phyloP scores from a whole-genome alignment of 345 rosid species.

The Odontarrhena argentea region DNA sequence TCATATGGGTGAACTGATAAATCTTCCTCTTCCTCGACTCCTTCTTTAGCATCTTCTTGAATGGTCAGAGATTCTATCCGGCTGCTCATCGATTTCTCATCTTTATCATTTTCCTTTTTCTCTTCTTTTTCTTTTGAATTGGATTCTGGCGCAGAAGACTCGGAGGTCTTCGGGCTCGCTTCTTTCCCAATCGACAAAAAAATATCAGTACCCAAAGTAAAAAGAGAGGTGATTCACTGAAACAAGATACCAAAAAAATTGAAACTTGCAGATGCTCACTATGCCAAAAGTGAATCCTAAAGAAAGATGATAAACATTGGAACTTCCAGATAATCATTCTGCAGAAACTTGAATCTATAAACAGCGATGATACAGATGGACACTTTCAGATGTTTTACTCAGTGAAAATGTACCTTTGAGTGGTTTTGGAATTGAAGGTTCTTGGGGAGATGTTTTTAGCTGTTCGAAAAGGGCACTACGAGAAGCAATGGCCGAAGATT shows the following conservation, averaged over 20 bases:
- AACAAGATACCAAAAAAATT: neutral
- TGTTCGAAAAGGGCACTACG: conserved; percentile 70
- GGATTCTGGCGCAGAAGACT: conserved; percentile 50
- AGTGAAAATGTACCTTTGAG: conserved; percentile 57
- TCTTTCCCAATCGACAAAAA: conserved; percentile 7
- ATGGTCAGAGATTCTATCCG: conserved; percentile 81
- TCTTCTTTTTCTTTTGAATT: conserved; percentile 48
- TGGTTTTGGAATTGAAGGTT: conserved; percentile 67
- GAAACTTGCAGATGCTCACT: conserved; percentile 16
- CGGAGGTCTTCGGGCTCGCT: conserved; percentile 57
- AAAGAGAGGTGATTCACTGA: conserved; percentile 1
- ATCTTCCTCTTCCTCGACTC: conserved; percentile 90
- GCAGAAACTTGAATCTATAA: neutral
- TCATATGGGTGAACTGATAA: conserved; percentile 77
- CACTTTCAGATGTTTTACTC: neutral
- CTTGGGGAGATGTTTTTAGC: conserved; percentile 60
- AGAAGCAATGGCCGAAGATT: conserved; percentile 73
- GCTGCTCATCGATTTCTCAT: conserved; percentile 66
- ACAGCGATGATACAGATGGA: neutral
- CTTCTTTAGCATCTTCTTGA: conserved; percentile 88
- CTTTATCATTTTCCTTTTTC: conserved; percentile 32
- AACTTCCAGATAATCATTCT: neutral
- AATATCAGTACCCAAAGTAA: conserved; percentile 12
- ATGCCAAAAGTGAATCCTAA: neutral
- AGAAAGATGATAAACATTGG: neutral